Evolutionary conservation across 139 green algal species (phyloP).

Genomic region (Penium margaritaceum): DNA sequence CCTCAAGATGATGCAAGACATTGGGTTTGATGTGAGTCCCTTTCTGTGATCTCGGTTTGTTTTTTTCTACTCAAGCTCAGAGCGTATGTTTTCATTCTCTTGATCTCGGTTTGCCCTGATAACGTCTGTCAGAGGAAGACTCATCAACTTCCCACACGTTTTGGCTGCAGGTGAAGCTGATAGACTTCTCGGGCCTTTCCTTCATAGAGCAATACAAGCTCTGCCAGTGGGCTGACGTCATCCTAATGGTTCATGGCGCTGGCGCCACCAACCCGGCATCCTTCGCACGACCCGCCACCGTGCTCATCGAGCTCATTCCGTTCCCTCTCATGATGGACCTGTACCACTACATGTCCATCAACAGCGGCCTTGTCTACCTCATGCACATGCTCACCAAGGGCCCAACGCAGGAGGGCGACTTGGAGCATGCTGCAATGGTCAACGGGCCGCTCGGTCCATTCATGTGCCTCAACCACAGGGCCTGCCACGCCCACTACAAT

Average conservation of each 20-base stretch:
- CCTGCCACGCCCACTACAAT: too few relatives aligned
- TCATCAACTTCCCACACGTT: too few relatives aligned
- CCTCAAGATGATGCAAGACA: too few relatives aligned
- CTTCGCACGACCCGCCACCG: neutral
- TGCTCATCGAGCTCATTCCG: constrained; percentile 9
- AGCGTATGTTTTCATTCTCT: too few relatives aligned
- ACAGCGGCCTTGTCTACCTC: constrained; percentile 4
- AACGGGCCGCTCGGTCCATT: too few relatives aligned
- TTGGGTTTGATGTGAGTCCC: too few relatives aligned
- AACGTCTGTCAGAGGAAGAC: too few relatives aligned
- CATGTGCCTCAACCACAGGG: too few relatives aligned
- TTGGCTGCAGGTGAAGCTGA: neutral
- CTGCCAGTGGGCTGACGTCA: constrained; percentile 6
- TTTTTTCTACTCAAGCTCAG: too few relatives aligned
- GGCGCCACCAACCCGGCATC: constrained; percentile 8
- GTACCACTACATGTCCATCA: constrained; percentile 13
- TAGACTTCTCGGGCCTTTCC: constrained; percentile 8
- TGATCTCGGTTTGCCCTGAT: too few relatives aligned
- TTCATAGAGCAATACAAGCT: constrained; percentile 11
- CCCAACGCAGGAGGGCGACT: neutral
- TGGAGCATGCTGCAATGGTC: too few relatives aligned
- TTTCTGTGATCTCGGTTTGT: too few relatives aligned
- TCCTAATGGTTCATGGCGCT: constrained; percentile 22
- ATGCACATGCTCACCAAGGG: neutral
- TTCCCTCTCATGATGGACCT: neutral